Percentiles rank a stretch among this genome's conserved stretches.
These are phyloP conservation scores for Ophiostoma tasmaniense DNA, from an alignment of 2,329 filamentous ascomycete species.

Conservation along the genomic window DNA sequence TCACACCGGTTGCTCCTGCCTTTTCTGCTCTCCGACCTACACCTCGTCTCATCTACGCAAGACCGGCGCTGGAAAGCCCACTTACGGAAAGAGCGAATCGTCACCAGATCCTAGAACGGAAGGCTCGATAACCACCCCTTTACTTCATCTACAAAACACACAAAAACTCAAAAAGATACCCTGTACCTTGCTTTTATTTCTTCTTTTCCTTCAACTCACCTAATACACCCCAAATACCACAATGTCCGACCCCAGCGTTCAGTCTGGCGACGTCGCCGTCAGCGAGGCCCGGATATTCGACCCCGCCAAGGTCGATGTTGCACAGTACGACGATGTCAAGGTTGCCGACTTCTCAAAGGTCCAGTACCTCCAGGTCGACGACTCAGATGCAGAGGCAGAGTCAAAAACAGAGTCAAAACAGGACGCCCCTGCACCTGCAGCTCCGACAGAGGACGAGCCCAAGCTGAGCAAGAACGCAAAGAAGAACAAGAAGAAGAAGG, in stretches of 20 bases:
- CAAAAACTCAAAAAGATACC: conserved; percentile 7
- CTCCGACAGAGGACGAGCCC: not conserved
- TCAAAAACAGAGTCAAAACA: conserved; percentile 12
- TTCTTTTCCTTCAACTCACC: not conserved
- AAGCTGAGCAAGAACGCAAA: conserved; percentile 4
- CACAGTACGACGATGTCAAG: conserved; percentile 35
- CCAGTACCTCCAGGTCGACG: conserved; percentile 32
- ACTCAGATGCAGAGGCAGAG: conserved; percentile 31
- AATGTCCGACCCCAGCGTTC: conserved; percentile 34
- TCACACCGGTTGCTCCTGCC: not conserved
- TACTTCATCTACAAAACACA: not conserved
- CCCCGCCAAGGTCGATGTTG: conserved; percentile 33
- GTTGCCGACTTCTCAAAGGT: conserved; percentile 35
- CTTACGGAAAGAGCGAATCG: conserved; percentile 9
- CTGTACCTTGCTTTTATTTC: not conserved
- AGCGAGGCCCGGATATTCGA: conserved; percentile 35
- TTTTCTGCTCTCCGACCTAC: not conserved
- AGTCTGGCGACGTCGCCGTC: conserved; percentile 28
- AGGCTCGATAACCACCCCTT: not conserved
- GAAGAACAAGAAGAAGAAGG: conserved; percentile 1
- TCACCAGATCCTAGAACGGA: not conserved
- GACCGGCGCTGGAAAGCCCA: conserved; percentile 13
- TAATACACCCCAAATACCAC: conserved; percentile 17
- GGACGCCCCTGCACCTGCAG: not conserved
- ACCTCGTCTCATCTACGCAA: conserved; percentile 9